Evolutionary conservation across 129 eudicot genomes (phyloP).

Genomic region (Escallonia rubra): DNA sequence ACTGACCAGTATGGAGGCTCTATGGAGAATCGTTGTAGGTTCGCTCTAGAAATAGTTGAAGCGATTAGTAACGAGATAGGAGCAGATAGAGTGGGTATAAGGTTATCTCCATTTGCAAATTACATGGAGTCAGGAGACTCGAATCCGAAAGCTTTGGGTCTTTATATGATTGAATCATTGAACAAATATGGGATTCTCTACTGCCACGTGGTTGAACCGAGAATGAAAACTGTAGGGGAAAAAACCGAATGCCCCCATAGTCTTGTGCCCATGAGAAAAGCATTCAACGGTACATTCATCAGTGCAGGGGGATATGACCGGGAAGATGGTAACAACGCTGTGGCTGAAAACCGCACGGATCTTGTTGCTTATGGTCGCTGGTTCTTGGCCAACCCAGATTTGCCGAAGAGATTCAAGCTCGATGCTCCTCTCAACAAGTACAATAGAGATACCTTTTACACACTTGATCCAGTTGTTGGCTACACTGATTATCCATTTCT

Average conservation of each 20-base stretch:
- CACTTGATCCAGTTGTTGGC: conserved; percentile 8
- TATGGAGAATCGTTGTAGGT: conserved; percentile 26
- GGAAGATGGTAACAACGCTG: conserved; percentile 11
- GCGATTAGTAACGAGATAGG: conserved; percentile 23
- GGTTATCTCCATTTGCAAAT: conserved; percentile 17
- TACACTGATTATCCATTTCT: conserved; percentile 15
- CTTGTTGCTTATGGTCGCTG: conserved; percentile 15
- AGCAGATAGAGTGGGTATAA: conserved; percentile 18
- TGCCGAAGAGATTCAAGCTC: conserved; percentile 9
- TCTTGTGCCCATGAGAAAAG: conserved; percentile 14
- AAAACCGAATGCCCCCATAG: neutral
- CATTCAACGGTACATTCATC: conserved; percentile 10
- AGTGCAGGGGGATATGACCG: conserved; percentile 9
- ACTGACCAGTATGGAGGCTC: conserved; percentile 29
- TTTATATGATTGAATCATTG: conserved; percentile 11
- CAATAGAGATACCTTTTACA: conserved; percentile 4
- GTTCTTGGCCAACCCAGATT: conserved; percentile 11
- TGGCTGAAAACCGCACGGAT: conserved; percentile 5
- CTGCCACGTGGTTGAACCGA: conserved; percentile 16
- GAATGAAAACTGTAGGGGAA: conserved; percentile 13
- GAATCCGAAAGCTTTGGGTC: conserved; percentile 22
- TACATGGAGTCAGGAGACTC: conserved; percentile 20
- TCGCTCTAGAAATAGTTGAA: conserved; percentile 14
- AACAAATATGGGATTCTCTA: conserved; percentile 8
- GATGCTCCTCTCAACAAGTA: conserved; percentile 16